Evolutionary conservation across 179 eudicot genomes (phyloP), one percentile per base, ranked within the genome.

Genomic region (Silene noctiflora): DNA sequence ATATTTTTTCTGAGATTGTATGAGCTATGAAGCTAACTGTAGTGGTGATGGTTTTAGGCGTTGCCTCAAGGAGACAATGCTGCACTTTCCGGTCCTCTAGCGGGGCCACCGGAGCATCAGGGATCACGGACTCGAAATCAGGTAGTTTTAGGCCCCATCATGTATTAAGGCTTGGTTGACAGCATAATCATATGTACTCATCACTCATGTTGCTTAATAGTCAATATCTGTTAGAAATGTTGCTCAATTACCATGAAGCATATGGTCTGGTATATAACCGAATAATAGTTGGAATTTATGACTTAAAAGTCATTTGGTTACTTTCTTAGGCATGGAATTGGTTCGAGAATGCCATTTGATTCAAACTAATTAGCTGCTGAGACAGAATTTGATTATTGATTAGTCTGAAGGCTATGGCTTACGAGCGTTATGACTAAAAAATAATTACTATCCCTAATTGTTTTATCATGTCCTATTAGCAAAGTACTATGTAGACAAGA

Each of bases 41-140:
- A 67, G 63, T 67, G 72, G 17, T 80, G 11, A 39, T 39, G 67
- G 48, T 76, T 80, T 67, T 63, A 86, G 88, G 86, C 71, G 51
- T 39, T 76, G 58, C 69, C 66, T 67, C 86, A 79, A 31, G 86
- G 85, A 66, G 88, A 86, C 39, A 72, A 75, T 83, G 75, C 53
- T 51, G 42, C 75, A 24, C 33, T 22, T 51, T 21, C 79, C 20
- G 46, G 77, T 53, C 69, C 86, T 72, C 83, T 77, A 39, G 31
- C 80, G 10, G 84, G 80, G 61, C 74, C 83, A 62, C 79, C 81
- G 4, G 88, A 86, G 27, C 78, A 75, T 67, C 88, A 83, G 81
- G 27, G 69, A 1, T 83, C 86, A 6, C 79, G 81, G 21, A 14
- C 65, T 71, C 80, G 83, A n/a, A 83, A 79, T 70, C 85, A 83